These are phyloP conservation scores for Diaporthe sp. DNA, from an alignment of 2,329 filamentous ascomycete species.

Conservation along the genomic window DNA sequence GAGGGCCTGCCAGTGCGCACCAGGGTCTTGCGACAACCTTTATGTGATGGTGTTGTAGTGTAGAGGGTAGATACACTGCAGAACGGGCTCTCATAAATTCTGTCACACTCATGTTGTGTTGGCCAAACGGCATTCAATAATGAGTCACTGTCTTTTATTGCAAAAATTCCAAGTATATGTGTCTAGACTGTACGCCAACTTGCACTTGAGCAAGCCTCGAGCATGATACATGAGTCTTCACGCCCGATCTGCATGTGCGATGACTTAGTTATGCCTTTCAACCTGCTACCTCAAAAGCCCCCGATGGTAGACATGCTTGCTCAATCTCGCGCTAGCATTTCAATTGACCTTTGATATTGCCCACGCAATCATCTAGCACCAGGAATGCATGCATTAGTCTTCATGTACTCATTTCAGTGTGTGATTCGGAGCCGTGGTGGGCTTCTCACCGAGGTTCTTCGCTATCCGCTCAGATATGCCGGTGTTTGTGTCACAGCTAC, in stretches of 20 bases:
- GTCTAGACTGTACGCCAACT: not conserved
- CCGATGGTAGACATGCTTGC: not conserved
- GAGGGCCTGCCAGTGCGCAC: conserved; percentile 24
- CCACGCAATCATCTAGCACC: not conserved
- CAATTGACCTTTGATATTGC: not conserved
- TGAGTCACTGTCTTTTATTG: not conserved
- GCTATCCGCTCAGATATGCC: not conserved
- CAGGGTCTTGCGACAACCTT: not conserved
- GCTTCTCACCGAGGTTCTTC: not conserved
- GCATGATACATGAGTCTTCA: not conserved
- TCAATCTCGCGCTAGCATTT: not conserved
- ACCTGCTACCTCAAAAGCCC: too few species aligned
- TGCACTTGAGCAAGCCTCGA: not conserved
- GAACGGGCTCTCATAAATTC: not conserved
- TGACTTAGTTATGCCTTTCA: too few species aligned
- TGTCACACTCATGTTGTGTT: not conserved
- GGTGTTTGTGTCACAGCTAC: not conserved
- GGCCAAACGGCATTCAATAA: not conserved
- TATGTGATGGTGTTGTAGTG: not conserved
- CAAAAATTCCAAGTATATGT: not conserved
- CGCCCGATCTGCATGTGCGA: not conserved
- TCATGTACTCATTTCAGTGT: not conserved
- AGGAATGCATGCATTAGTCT: not conserved
- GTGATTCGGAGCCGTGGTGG: too few species aligned
- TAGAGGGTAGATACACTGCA: too few species aligned